phyloP scores from a whole-genome alignment of 352 stramenopile species.

The Phytophthora meadii region DNA sequence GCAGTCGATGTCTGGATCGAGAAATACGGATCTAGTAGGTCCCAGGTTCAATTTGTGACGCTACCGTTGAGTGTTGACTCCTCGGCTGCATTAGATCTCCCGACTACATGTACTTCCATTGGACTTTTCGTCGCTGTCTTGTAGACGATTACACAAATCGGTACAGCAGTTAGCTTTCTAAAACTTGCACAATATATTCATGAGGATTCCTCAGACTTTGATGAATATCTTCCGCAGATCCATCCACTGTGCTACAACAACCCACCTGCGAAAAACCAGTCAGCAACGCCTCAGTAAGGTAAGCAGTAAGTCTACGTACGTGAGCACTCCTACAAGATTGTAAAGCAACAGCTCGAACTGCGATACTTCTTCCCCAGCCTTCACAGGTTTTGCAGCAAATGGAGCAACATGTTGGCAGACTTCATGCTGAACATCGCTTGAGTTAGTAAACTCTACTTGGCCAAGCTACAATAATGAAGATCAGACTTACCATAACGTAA shows the following conservation, averaged over 20 bases:
- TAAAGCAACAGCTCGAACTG: slow-evolving; percentile 49
- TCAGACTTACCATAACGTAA: slow-evolving; percentile 68
- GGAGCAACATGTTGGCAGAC: slow-evolving; percentile 57
- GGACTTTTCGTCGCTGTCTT: slow-evolving; percentile 32
- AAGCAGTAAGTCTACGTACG: slow-evolving; percentile 12
- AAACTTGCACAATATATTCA: slow-evolving; percentile 4
- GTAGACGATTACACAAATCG: slow-evolving; percentile 8
- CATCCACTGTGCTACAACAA: slow-evolving; percentile 39
- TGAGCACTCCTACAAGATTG: slow-evolving; percentile 51
- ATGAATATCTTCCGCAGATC: slow-evolving; percentile 25
- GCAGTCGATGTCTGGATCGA: slow-evolving; percentile 31
- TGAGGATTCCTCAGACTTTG: slow-evolving; percentile 10
- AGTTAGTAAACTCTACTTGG: slow-evolving; percentile 7
- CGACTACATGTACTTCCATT: background rate
- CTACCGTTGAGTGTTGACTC: slow-evolving; percentile 9
- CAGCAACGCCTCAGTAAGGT: background rate
- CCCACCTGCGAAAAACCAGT: slow-evolving; percentile 21
- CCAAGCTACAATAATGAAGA: background rate
- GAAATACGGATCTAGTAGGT: slow-evolving; percentile 34
- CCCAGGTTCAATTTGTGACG: slow-evolving; percentile 26
- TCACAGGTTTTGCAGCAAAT: slow-evolving; percentile 44
- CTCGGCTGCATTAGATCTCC: slow-evolving; percentile 5
- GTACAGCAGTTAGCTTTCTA: background rate
- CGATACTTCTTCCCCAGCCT: slow-evolving; percentile 14
- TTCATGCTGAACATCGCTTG: slow-evolving; percentile 51